A percentile compares a stretch with the other conserved stretches of the same genome.
Conservation (phyloP, 768 basidiomycete species). For the Calvatia gigantea region DNA sequence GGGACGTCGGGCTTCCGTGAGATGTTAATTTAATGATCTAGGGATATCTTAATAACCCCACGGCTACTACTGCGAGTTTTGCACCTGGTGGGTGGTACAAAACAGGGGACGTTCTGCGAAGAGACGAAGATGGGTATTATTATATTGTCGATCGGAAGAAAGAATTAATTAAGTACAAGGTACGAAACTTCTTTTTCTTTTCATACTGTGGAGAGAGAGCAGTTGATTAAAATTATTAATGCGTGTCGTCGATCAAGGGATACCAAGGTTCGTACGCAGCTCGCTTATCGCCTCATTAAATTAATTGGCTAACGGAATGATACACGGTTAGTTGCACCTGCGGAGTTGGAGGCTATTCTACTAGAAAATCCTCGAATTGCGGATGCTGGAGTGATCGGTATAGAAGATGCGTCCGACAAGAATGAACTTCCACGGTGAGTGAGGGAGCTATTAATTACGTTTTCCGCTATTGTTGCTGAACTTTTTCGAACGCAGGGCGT, state of each 20-base stretch:
- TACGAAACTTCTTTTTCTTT: not conserved
- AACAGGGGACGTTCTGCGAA: conserved; percentile 64
- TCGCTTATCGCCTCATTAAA: not conserved
- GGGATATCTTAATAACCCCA: conserved; percentile 61
- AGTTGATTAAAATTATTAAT: too few relatives aligned
- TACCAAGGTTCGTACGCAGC: conserved; percentile 22
- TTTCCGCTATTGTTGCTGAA: not conserved
- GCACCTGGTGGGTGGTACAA: conserved; percentile 65
- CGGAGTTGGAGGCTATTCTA: conserved; percentile 63
- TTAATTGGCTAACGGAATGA: not conserved
- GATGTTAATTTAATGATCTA: too few relatives aligned
- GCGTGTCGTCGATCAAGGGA: conserved; percentile 14
- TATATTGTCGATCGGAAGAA: conserved; percentile 58
- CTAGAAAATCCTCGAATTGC: conserved; percentile 56
- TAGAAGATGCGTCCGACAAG: conserved; percentile 44
- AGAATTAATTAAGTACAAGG: conserved; percentile 61
- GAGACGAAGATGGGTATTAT: conserved; percentile 58
- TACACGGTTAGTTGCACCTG: conserved; percentile 49
- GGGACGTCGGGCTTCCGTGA: not conserved
- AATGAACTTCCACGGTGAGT: conserved; percentile 66
- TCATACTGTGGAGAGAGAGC: not conserved
- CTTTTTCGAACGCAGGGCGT: conserved; percentile 34
- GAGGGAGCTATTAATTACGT: not conserved
- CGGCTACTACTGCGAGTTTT: conserved; percentile 54
- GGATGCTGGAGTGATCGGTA: conserved; percentile 66